A percentile compares a stretch with the other conserved stretches of the same genome.
phyloP scores from a whole-genome alignment of 768 basidiomycete genomes.

The Lentinula detonsa region DNA sequence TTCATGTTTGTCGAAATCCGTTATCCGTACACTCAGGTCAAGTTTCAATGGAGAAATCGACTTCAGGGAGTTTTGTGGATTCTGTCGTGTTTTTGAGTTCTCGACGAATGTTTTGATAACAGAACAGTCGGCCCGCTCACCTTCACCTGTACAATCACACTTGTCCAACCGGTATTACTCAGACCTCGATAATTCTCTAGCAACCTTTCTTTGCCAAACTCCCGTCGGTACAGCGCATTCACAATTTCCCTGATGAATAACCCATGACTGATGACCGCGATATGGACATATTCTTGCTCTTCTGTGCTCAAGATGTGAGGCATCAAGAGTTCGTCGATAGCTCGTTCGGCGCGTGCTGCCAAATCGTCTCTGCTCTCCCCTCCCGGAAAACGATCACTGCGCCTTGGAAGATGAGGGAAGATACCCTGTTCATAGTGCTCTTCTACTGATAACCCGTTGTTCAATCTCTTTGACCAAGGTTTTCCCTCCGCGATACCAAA shows the following conservation, averaged over 20 bases:
- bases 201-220: slow-evolving; percentile 17
- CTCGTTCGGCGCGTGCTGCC: slow-evolving; percentile 43
- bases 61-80: neutral
- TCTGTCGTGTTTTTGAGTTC: neutral
- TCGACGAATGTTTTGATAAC: neutral
- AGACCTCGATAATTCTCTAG: slow-evolving; percentile 40
- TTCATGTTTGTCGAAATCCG: slow-evolving; percentile 47
- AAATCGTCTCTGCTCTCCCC: slow-evolving; percentile 73
- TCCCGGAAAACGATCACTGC: slow-evolving; percentile 50
- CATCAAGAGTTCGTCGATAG: slow-evolving; percentile 46
- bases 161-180: slow-evolving; percentile 67
- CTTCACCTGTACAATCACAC: slow-evolving; percentile 40
- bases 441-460: slow-evolving; percentile 25
- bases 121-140: slow-evolving; percentile 19
- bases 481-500: slow-evolving; percentile 71
- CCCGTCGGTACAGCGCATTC: slow-evolving; percentile 39
- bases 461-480: slow-evolving; percentile 31
- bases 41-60: slow-evolving; percentile 11
- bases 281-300: slow-evolving; percentile 28
- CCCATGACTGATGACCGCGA: slow-evolving; percentile 75
- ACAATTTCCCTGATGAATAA: slow-evolving; percentile 60
- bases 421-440: slow-evolving; percentile 47
- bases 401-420: slow-evolving; percentile 42
- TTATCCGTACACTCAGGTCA: slow-evolving; percentile 36
- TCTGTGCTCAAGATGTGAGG: slow-evolving; percentile 45